phyloP scores from a whole-genome alignment of 768 basidiomycete species.

The Lentinula boryana region DNA sequence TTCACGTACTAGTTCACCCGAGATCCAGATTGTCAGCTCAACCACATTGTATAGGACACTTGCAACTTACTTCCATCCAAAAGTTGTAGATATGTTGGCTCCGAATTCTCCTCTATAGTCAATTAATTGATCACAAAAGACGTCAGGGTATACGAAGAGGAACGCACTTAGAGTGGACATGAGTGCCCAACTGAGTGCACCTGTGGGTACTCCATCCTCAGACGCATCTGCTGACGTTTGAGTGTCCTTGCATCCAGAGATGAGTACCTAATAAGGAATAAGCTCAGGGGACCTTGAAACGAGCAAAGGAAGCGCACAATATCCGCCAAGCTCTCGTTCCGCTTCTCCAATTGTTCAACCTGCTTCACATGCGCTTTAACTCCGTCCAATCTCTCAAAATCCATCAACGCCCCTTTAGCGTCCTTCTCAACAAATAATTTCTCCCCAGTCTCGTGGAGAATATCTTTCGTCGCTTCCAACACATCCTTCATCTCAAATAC shows the following conservation, averaged over 20 bases:
- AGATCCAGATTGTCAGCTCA: not conserved
- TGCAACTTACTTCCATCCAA: not conserved
- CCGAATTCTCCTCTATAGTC: not conserved
- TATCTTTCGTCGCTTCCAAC: slow-evolving; percentile 3
- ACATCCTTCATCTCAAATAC: slow-evolving; percentile 4
- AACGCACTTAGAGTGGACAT: slow-evolving; percentile 16
- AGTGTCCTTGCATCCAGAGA: slow-evolving; percentile 36
- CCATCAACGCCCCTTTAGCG: not conserved
- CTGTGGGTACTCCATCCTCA: slow-evolving; percentile 32
- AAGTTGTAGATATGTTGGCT: slow-evolving; percentile 1
- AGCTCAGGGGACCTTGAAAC: not conserved
- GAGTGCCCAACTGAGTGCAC: slow-evolving; percentile 41
- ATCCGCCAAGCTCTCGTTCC: slow-evolving; percentile 6
- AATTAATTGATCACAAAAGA: not conserved
- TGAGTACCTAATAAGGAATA: slow-evolving; percentile 25
- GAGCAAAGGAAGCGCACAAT: not conserved
- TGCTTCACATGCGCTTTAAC: slow-evolving; percentile 6
- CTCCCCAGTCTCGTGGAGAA: slow-evolving; percentile 1
- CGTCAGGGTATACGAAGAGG: not conserved
- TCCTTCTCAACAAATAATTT: slow-evolving; percentile 3
- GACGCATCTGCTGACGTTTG: slow-evolving; percentile 45
- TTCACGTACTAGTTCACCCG: not conserved
- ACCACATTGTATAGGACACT: not conserved
- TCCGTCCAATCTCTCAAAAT: not conserved
- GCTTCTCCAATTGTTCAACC: not conserved